A percentile compares a stretch with the other conserved stretches of the same genome.
Evolutionary conservation across 495 filamentous ascomycete genomes (phyloP).

Genomic region (Melanomma pulvis-pyrius): DNA sequence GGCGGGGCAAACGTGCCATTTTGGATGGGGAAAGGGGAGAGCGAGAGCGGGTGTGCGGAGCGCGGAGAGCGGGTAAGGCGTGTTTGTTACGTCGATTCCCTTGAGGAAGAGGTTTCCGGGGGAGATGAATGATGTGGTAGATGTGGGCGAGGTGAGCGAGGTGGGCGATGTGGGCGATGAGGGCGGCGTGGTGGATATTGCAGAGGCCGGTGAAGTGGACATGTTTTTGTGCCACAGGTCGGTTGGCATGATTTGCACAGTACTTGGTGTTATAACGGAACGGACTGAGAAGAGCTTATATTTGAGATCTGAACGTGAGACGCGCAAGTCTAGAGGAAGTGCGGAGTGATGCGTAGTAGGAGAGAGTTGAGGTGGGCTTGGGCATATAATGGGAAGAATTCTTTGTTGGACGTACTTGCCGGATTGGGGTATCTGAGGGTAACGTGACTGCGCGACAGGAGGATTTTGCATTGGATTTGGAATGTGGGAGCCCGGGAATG

Average conservation of each 20-base stretch:
- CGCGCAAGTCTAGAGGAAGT: no score
- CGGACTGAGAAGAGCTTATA: no score
- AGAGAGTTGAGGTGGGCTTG: neutral
- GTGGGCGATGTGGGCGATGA: neutral
- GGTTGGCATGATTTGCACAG: no score
- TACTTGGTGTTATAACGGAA: no score
- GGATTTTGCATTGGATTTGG: neutral
- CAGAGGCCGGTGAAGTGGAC: no score
- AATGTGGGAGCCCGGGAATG: neutral
- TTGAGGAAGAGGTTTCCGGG: slow-evolving; percentile 4
- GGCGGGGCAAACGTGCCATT: neutral
- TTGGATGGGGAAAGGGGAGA: slow-evolving; percentile 12
- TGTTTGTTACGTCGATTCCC: slow-evolving; percentile 7
- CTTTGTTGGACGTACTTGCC: neutral
- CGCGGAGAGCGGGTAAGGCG: neutral
- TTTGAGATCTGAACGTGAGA: no score
- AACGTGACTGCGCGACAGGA: neutral
- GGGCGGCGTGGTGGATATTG: neutral
- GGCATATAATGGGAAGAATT: neutral
- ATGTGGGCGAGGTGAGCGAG: neutral
- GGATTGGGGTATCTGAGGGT: neutral
- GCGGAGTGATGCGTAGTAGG: neutral
- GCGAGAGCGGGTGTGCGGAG: neutral
- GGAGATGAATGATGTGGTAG: neutral
- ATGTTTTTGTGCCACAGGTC: no score